Conservation (phyloP, 225 moss, liverwort and hornwort genomes). For the Anthoceros angustus region DNA sequence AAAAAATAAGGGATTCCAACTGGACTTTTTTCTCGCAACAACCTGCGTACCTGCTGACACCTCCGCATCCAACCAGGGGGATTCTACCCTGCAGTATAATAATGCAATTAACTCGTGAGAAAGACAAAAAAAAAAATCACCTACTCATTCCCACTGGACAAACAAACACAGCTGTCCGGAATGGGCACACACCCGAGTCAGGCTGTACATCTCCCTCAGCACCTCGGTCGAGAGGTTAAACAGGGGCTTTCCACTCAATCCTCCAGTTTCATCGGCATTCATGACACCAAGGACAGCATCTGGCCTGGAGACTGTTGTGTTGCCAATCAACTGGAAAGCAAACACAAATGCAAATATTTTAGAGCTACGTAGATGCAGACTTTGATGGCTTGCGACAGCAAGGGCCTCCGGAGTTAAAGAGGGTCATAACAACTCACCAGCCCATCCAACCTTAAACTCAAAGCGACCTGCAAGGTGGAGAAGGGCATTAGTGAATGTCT, state of each 20-base stretch:
- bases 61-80: constrained; percentile 60
- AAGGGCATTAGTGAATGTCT: too few species aligned
- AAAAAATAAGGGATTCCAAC: background rate
- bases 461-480: constrained; percentile 34
- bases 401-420: background rate
- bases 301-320: constrained; percentile 76
- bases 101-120: background rate
- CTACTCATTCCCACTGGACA: background rate
- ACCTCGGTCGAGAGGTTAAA: constrained; percentile 62
- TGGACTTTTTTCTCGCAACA: background rate
- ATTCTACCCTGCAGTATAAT: constrained; percentile 43
- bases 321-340: constrained; percentile 50
- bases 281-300: constrained; percentile 50
- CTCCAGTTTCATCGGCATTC: constrained; percentile 67
- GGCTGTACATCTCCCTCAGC: constrained; percentile 78
- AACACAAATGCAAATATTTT: background rate
- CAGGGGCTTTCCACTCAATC: constrained; percentile 86
- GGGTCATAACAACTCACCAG: constrained; percentile 25
- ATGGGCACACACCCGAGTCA: constrained; percentile 43
- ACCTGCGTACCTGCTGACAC: constrained; percentile 42
- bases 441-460: constrained; percentile 61
- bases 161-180: background rate
- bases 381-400: background rate
- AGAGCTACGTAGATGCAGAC: too few species aligned
- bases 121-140: background rate